Base-by-base conservation (phyloP, 1,284 basidiomycete genomes). In the Exobasidium rhododendri region DNA sequence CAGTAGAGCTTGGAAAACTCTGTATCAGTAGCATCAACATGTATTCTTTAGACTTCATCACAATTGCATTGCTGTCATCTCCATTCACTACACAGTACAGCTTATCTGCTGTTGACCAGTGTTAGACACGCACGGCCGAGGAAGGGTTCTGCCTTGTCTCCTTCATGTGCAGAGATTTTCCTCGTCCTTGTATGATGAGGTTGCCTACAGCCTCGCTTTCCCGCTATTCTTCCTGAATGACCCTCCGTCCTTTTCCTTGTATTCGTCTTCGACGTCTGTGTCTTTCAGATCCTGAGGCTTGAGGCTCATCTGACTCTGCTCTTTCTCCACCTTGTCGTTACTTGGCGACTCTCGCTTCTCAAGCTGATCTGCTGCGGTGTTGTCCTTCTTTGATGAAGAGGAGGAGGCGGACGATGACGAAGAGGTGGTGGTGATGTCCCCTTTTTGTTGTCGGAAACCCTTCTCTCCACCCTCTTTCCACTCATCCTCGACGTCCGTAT, bases 231-330 rank as follows among this genome's bases (percentile, higher is more conserved):
- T 55, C 28, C 29, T 55, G 52, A 55, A 55, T 22, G n/a, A 17
- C 3, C 52, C 52, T 20, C 28, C 52, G 14, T 50, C 47, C 26
- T 50, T 20, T 35, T 44, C 52, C 28, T 55, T 55, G 28, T 44
- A 55, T 55, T 55, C 52, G 24, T 55, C 52, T 6, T 55, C 52
- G 14, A 32, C 52, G 29, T 55, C 52, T 44, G 52, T 55, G 28
- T 55, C 52, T 26, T 40, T 55, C 5, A 55, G 52, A 4, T 55
- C 52, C 13, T 55, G 29, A 2, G 52, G 52, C 28, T n/a, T 55
- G 3, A 55, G 4, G 2, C 17, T 55, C 29, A 22, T 31, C 24
- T 44, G 31, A 13, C 29, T 55, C 29, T 55, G 51, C 22, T 26
- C 20, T 17, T 55, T 26, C 35, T 55, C 52, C 17, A 55, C 31